Evolutionary conservation across 2,329 filamentous ascomycete species (phyloP).

Genomic region (Fusarium luffae): DNA sequence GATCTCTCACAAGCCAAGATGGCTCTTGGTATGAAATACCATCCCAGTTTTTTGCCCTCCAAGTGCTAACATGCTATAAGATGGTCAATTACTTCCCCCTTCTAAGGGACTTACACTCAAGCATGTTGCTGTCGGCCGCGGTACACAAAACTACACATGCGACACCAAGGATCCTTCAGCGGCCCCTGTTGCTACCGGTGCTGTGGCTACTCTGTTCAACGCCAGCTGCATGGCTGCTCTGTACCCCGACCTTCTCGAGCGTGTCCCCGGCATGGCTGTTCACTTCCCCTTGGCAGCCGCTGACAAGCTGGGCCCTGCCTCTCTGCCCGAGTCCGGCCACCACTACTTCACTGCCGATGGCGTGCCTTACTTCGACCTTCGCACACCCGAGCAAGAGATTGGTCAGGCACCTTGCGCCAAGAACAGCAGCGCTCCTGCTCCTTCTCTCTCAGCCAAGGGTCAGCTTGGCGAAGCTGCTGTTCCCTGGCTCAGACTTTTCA

Average conservation of each 20-base stretch:
- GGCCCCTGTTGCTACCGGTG: conserved; percentile 74
- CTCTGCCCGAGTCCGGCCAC: conserved; percentile 75
- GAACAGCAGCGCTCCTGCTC: conserved; percentile 70
- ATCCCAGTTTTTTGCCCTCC: neutral
- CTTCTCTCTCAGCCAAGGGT: conserved; percentile 68
- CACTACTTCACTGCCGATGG: conserved; percentile 81
- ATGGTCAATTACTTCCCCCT: conserved; percentile 68
- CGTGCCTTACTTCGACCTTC: conserved; percentile 84
- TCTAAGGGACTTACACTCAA: conserved; percentile 70
- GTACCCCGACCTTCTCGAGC: conserved; percentile 72
- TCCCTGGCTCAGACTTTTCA: conserved; percentile 80
- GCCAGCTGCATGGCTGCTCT: conserved; percentile 80
- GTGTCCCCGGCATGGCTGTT: conserved; percentile 75
- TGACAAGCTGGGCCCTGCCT: conserved; percentile 63
- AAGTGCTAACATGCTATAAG: conserved; percentile 27
- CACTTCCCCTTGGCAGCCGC: conserved; percentile 67
- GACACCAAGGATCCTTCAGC: conserved; percentile 67
- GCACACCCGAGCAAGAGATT: conserved; percentile 64
- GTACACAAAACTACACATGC: conserved; percentile 96
- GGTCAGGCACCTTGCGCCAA: conserved; percentile 73
- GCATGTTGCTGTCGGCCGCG: conserved; percentile 87
- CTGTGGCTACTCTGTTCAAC: conserved; percentile 88
- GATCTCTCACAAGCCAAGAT: conserved; percentile 65
- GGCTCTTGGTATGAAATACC: conserved; percentile 59
- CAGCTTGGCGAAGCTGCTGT: conserved; percentile 75